These are phyloP conservation scores for Lonicera japonica DNA, from an alignment of 129 eudicot genomes.

Conservation along the genomic window DNA sequence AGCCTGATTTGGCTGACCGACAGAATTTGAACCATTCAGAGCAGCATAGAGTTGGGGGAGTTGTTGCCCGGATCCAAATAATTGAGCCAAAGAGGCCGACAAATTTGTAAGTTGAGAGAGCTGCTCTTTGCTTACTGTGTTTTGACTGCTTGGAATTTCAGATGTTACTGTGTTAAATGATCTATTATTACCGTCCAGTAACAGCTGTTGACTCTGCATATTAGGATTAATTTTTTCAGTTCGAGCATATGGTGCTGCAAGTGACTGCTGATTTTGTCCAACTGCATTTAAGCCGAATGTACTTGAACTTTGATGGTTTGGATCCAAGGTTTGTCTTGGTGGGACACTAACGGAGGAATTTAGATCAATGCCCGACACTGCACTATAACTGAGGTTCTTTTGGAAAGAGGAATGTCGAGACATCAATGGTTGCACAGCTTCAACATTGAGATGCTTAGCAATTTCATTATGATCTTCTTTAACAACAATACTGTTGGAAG, in stretches of 20 bases:
- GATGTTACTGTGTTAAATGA: neutral
- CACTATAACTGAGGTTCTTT: neutral
- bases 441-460: neutral
- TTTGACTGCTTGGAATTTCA: neutral
- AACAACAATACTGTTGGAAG: neutral
- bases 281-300: neutral
- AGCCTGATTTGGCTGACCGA: neutral
- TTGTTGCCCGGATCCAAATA: slow-evolving; percentile 1
- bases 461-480: neutral
- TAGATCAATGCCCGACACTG: neutral
- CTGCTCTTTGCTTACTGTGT: slow-evolving; percentile 8
- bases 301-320: neutral
- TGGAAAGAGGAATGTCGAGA: neutral
- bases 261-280: slow-evolving; percentile 4
- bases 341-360: slow-evolving; percentile 1
- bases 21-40: slow-evolving; percentile 5
- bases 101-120: neutral
- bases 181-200: neutral
- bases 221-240: neutral
- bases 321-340: slow-evolving; percentile 2
- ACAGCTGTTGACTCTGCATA: neutral
- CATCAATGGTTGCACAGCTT: neutral
- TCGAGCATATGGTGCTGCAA: neutral
- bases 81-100: slow-evolving; percentile 1
- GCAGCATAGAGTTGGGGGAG: slow-evolving; percentile 16